A percentile compares a stretch with the other conserved stretches of the same genome.
These are phyloP conservation scores for Trametes maxima DNA, from an alignment of 768 basidiomycete species.

Conservation along the genomic window DNA sequence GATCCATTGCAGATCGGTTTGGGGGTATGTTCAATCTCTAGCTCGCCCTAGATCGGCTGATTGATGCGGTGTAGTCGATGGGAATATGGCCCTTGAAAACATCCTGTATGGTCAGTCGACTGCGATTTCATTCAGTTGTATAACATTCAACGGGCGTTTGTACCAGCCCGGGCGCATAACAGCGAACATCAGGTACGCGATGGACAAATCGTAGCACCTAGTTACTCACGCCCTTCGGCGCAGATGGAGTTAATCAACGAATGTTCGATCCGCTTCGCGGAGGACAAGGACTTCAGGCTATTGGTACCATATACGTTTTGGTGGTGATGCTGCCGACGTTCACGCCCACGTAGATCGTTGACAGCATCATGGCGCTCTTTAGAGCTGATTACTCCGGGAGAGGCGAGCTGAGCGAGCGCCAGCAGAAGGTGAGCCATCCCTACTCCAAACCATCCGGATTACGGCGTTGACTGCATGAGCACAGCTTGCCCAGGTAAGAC, in stretches of 20 bases:
- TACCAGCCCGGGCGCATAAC: constrained; percentile 81
- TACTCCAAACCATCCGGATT: neutral
- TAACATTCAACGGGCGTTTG: constrained; percentile 5
- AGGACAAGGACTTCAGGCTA: constrained; percentile 82
- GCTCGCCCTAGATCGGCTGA: neutral
- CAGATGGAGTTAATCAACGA: constrained; percentile 93
- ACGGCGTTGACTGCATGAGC: neutral
- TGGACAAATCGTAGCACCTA: neutral
- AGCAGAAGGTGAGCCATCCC: constrained; percentile 67
- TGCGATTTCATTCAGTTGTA: neutral
- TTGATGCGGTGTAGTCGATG: constrained; percentile 57
- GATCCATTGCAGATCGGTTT: constrained; percentile 88
- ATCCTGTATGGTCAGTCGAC: constrained; percentile 73
- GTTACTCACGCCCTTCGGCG: constrained; percentile 37
- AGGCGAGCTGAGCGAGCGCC: constrained; percentile 92
- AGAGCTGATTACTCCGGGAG: constrained; percentile 91
- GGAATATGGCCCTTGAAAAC: constrained; percentile 84
- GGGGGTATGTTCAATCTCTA: constrained; percentile 41
- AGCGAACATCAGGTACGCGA: constrained; percentile 81
- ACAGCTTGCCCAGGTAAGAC: constrained; percentile 80
- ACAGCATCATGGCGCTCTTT: constrained; percentile 97
- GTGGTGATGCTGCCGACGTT: neutral
- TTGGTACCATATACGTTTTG: constrained; percentile 45
- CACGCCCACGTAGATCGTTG: constrained; percentile 65
- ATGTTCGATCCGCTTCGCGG: constrained; percentile 84